Evolutionary conservation across 805 yeast species (phyloP), one percentile per base, ranked within the genome.

Genomic region (Monosporozyma yasuniensis): DNA sequence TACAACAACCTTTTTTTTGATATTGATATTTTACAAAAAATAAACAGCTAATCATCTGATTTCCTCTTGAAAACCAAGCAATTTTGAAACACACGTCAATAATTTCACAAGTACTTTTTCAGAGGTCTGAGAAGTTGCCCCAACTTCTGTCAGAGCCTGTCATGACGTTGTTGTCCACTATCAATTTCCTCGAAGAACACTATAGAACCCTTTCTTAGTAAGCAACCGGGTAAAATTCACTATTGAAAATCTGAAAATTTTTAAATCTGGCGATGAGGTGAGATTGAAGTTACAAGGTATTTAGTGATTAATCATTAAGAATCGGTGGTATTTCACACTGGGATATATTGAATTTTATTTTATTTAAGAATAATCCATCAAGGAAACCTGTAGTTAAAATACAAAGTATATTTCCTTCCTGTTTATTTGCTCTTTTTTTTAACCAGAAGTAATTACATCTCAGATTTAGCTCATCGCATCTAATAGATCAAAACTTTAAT

Each of bases 251-350:
- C 35, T 42, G 34, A 28, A 43, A 43, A 43, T 4, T 43, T 43
- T 43, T 39, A 39, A 39, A 21, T 11, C 21, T 39, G 10, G 46
- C 46, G 46, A 43, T 43, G 46, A 43, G 23, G 16, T 43, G 12
- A 27, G 28, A 43, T 3, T 43, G 7, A 12, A 39, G 10, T 21
- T 39, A 16, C 3, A 39, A 21, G 42, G 42, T 39, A 22, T 21
- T 39, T 11, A 3, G 39, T 35, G 22, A 35, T 35, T 6, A 9
- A 16, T 42, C 18, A n/a, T 14, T 42, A 42, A 42, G 44, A 32
- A n/a, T n/a, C n/a, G 35, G 35, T 32, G 16, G 16, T 32, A 32
- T 32, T 32, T 12, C 5, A n/a, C 16, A 32, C 7, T n/a, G 4
- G 7, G 6, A 32, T 4, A 32, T 12, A 32, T 3, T 14, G 35